Evolutionary conservation across 2,329 filamentous ascomycete species (phyloP), one percentile per base, ranked within the genome.

Genomic region (Colletotrichum truncatum): DNA sequence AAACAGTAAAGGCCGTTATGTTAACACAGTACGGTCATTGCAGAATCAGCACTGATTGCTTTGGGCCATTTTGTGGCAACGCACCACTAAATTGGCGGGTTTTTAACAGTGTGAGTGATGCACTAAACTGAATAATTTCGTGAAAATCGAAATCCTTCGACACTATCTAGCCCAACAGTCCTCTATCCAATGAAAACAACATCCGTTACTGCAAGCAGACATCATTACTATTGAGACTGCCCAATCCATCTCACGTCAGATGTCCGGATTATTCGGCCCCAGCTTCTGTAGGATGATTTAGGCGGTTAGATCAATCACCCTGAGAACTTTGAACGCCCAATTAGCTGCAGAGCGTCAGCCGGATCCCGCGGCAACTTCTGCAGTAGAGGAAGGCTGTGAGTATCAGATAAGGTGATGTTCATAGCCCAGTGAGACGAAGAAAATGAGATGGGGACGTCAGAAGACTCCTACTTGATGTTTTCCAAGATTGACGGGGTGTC

Each of bases 161-260:
- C n/a, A n/a, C n/a, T n/a, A n/a, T n/a, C n/a, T n/a, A n/a, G n/a
- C n/a, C n/a, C n/a, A n/a, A n/a, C n/a, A n/a, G n/a, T n/a, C n/a
- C n/a, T n/a, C n/a, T n/a, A n/a, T n/a, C n/a, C n/a, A n/a, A n/a
- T n/a, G n/a, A n/a, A n/a, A n/a, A n/a, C n/a, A n/a, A n/a, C n/a
- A n/a, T n/a, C n/a, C n/a, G n/a, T n/a, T n/a, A n/a, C n/a, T n/a
- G n/a, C n/a, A n/a, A n/a, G n/a, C n/a, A n/a, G n/a, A n/a, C n/a
- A n/a, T n/a, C n/a, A n/a, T n/a, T n/a, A n/a, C n/a, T n/a, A n/a
- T n/a, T n/a, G n/a, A n/a, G n/a, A n/a, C n/a, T n/a, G n/a, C n/a
- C n/a, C n/a, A n/a, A n/a, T n/a, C 41, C 30, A 23, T 48, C 54
- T 57, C 21, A 48, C 41, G 54, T 57, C 54, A 57, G 41, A 48